phyloP scores from a whole-genome alignment of 2,329 filamentous ascomycete genomes.

The Aspergillus arachidicola region DNA sequence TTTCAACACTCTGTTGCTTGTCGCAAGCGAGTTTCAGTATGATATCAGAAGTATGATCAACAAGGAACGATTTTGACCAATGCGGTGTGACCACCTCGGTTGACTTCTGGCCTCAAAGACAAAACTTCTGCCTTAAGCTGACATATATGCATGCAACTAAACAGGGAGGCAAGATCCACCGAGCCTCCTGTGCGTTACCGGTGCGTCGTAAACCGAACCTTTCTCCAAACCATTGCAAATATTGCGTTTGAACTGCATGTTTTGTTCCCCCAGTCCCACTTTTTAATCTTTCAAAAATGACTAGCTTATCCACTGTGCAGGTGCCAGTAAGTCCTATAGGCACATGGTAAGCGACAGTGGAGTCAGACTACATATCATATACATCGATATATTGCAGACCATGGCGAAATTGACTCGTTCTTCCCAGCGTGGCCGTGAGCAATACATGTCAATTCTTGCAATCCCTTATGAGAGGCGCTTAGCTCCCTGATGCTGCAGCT shows the following conservation, averaged over 20 bases:
- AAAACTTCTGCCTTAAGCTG: not conserved
- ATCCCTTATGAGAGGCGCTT: constrained; percentile 5
- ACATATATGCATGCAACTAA: not conserved
- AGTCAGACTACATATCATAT: constrained; percentile 20
- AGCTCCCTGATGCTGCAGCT: constrained; percentile 5
- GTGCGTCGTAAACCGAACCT: not conserved
- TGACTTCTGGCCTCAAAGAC: not conserved
- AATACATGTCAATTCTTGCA: constrained; percentile 20
- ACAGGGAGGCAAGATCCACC: constrained; percentile 1
- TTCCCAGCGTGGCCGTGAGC: constrained; percentile 8
- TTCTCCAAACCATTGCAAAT: not conserved
- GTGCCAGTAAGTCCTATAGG: constrained; percentile 15
- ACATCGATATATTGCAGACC: constrained; percentile 16
- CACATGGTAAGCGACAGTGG: constrained; percentile 14
- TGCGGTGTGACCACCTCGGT: constrained; percentile 11
- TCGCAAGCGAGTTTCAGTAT: constrained; percentile 1
- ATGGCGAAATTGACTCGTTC: constrained; percentile 18
- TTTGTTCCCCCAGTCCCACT: constrained; percentile 9
- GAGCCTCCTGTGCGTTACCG: constrained; percentile 12
- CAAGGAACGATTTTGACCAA: not conserved
- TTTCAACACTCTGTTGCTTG: not conserved
- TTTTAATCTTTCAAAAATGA: constrained; percentile 18
- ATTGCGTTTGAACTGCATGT: constrained; percentile 1
- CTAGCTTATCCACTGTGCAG: constrained; percentile 22
- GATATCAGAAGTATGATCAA: constrained; percentile 8